These are phyloP conservation scores for Drosera spatulata DNA, from an alignment of 179 eudicot genomes.

Conservation along the genomic window DNA sequence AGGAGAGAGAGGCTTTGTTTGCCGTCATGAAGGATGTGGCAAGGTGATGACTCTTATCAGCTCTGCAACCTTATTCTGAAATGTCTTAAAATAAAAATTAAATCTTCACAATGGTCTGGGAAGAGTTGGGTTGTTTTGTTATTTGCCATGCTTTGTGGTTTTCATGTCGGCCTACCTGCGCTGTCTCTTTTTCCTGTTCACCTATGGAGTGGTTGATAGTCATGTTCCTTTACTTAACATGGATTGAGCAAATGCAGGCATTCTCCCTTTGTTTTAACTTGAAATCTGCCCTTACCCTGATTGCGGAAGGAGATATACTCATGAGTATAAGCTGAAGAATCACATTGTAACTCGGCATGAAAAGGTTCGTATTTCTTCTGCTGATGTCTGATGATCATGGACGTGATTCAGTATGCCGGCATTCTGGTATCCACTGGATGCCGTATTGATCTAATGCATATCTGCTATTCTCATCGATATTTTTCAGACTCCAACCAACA, in stretches of 20 bases:
- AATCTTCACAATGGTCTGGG: no score
- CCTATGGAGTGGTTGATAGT: no score
- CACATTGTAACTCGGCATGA: conserved; percentile 80
- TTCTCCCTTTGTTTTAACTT: conserved; percentile 95
- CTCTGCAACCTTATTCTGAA: conserved; percentile 2
- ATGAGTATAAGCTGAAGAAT: conserved; percentile 89
- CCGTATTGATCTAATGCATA: no score
- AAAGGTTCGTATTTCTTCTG: conserved; percentile 39
- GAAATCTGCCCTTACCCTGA: conserved; percentile 89
- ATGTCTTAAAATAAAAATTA: no score
- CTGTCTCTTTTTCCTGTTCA: no score
- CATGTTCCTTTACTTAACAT: conserved; percentile 3
- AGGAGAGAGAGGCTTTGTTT: conserved; percentile 85
- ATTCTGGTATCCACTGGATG: no score
- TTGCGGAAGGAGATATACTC: conserved; percentile 95
- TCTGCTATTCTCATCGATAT: no score
- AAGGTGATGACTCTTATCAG: conserved; percentile 53
- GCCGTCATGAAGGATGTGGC: conserved; percentile 98
- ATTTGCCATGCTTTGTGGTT: no score
- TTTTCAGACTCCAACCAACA: conserved; percentile 33
- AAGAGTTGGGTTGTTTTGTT: no score
- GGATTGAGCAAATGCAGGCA: conserved; percentile 49
- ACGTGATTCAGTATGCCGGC: no score
- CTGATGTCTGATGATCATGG: no score
- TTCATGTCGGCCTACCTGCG: no score